Base-by-base conservation (phyloP, 306 rosid genomes). In the Citrullus mucosospermus region DNA sequence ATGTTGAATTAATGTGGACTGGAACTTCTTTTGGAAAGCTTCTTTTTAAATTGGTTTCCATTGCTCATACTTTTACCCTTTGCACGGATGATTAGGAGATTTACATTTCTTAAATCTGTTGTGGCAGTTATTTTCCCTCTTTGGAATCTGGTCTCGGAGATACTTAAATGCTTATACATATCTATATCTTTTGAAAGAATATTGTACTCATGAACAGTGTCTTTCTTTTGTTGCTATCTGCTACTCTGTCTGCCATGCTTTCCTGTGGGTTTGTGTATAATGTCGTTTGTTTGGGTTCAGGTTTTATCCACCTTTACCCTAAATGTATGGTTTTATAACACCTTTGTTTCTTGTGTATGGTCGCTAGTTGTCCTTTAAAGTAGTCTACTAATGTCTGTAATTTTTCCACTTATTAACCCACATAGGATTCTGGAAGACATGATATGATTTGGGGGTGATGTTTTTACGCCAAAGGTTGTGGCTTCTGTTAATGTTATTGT, bases 121-220 rank as follows among this genome's bases (percentile, higher is more conserved):
- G 76, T 25, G 76, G 76, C 76, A 44, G 77, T 72, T 72, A 72
- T 50, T 74, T 74, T 74, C 78, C 50, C 63, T 74, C 62, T 53
- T 74, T 51, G 63, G 78, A 74, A 17, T 74, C 30, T 74, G 78
- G 30, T 18, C 54, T 54, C 17, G 18, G 59, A 16, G 30, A 51
- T 74, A 41, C 55, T 46, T 70, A 70, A 70, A 70, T 70, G 39
- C 36, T 70, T 70, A 6, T 15, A 34, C 78, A 51, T 16, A 5
- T 53, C 16, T 25, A 25, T 25, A 25, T 25, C 53, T 72, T 73
- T 22, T 74, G 48, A 74, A 74, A 9, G 43, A 53, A 53, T 53
- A 74, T 34, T n/a, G 78, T 74, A 74, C 78, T 32, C 63, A 53
- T 74, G 62, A 74, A 74, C 58, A 51, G 78, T 74, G 30, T 74